A percentile compares a stretch with the other conserved stretches of the same genome.
These are phyloP conservation scores for Balansia obtecta DNA, from an alignment of 2,329 filamentous ascomycete genomes.

Conservation along the genomic window DNA sequence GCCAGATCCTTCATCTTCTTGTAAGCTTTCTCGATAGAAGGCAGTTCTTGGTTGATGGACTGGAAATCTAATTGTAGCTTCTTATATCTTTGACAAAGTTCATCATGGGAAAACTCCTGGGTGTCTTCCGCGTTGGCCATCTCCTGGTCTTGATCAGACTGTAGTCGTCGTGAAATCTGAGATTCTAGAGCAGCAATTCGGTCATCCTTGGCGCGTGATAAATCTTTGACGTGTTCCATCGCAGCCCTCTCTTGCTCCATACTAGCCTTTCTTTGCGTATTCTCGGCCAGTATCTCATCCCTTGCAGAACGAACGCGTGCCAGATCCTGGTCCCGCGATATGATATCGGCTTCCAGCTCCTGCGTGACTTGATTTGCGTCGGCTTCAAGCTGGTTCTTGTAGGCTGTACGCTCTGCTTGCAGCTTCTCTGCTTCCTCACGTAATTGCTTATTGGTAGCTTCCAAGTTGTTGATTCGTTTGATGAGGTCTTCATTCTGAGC, in stretches of 20 bases:
- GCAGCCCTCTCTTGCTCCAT: conserved; percentile 66
- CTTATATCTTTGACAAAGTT: conserved; percentile 60
- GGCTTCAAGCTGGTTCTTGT: conserved; percentile 67
- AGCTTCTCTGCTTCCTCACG: conserved; percentile 76
- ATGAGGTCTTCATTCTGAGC: conserved; percentile 86
- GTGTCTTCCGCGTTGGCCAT: conserved; percentile 33
- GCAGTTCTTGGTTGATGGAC: conserved; percentile 75
- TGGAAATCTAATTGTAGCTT: conserved; percentile 70
- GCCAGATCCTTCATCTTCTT: conserved; percentile 78
- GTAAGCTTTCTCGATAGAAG: conserved; percentile 81
- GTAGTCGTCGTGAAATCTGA: conserved; percentile 63
- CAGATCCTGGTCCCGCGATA: conserved; percentile 71
- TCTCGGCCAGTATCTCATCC: conserved; percentile 76
- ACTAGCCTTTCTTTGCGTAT: conserved; percentile 63
- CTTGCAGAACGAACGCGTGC: conserved; percentile 72
- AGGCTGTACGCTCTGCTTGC: conserved; percentile 72
- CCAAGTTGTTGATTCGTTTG: conserved; percentile 80
- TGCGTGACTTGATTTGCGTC: conserved; percentile 61
- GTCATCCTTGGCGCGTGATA: conserved; percentile 66
- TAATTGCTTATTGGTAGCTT: conserved; percentile 75
- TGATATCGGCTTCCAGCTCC: conserved; percentile 73
- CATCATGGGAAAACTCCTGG: conserved; percentile 52
- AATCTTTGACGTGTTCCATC: conserved; percentile 62
- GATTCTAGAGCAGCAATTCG: conserved; percentile 73
- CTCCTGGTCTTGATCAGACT: conserved; percentile 32